phyloP scores from a whole-genome alignment of 129 eudicot genomes.

The Oenanthe sinensis region DNA sequence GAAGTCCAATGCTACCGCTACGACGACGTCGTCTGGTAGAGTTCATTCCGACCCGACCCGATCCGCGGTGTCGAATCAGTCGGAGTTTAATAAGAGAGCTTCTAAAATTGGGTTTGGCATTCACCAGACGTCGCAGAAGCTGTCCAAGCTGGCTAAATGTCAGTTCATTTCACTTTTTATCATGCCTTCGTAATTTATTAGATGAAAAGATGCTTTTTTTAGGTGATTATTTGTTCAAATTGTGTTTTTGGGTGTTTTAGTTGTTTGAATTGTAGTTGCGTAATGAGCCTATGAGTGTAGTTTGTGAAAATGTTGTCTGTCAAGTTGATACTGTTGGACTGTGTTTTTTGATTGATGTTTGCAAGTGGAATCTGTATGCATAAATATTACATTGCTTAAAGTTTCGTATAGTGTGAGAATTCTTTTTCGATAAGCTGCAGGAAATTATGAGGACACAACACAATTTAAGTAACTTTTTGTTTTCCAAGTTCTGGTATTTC shows the following conservation, averaged over 20 bases:
- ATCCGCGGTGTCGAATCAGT: conserved; percentile 50
- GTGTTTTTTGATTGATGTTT: background rate
- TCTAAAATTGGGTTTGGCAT: conserved; percentile 81
- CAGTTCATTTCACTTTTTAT: conserved; percentile 12
- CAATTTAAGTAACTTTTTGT: background rate
- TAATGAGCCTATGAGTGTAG: background rate
- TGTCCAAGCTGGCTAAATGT: conserved; percentile 83
- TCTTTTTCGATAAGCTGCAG: background rate
- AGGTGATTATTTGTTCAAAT: too few species aligned
- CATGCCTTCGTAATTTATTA: background rate
- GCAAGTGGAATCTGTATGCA: background rate
- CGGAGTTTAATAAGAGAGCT: conserved; percentile 78
- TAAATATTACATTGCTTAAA: background rate
- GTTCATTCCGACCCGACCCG: conserved; percentile 29
- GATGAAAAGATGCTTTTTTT: too few species aligned
- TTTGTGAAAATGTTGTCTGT: background rate
- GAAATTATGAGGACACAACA: background rate
- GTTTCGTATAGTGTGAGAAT: background rate
- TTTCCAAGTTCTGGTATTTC: background rate
- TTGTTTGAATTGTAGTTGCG: background rate
- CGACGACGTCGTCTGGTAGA: conserved; percentile 16
- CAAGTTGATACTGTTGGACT: background rate
- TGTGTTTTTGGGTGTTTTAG: too few species aligned
- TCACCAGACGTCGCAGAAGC: conserved; percentile 91
- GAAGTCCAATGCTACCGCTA: conserved; percentile 26